Percentiles rank a stretch among this genome's conserved stretches.
Evolutionary conservation across 352 stramenopile species (phyloP).

Genomic region (Phytophthora multivora): DNA sequence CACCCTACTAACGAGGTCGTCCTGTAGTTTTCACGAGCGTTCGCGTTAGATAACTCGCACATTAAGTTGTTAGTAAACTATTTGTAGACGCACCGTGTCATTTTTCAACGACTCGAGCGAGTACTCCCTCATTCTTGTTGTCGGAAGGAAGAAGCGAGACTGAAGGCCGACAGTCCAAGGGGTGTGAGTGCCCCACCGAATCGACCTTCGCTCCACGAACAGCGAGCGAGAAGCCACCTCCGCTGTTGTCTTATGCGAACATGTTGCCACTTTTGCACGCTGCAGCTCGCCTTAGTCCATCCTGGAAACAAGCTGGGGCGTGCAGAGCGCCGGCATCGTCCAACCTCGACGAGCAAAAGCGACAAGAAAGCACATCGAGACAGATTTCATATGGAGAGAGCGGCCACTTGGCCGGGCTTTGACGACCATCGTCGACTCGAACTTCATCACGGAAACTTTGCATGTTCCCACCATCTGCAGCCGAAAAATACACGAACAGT

Average conservation of each 20-base stretch:
- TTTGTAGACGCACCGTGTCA: conserved; percentile 20
- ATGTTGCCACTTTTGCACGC: conserved; percentile 14
- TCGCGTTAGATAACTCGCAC: conserved; percentile 6
- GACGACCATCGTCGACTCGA: conserved; percentile 16
- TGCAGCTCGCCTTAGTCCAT: conserved; percentile 28
- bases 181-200: conserved; percentile 25
- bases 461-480: conserved; percentile 14
- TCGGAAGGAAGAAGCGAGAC: conserved; percentile 33
- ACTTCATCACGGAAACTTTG: conserved; percentile 9
- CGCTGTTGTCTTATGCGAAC: conserved; percentile 24
- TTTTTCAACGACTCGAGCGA: conserved; percentile 32
- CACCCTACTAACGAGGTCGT: conserved; percentile 17
- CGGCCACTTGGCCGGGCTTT: conserved; percentile 10
- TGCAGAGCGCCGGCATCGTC: conserved; percentile 23
- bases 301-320: conserved; percentile 27
- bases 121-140: conserved; percentile 30
- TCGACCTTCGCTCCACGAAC: conserved; percentile 15
- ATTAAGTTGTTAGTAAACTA: neutral
- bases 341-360: conserved; percentile 23
- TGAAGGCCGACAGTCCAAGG: conserved; percentile 6
- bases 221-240: conserved; percentile 10
- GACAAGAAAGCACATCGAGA: conserved; percentile 26
- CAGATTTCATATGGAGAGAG: conserved; percentile 23
- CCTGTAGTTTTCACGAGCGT: conserved; percentile 6
- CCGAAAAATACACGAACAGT: neutral